phyloP scores from a whole-genome alignment of 225 moss, liverwort and hornwort species.

The Takakia lepidozioides region DNA sequence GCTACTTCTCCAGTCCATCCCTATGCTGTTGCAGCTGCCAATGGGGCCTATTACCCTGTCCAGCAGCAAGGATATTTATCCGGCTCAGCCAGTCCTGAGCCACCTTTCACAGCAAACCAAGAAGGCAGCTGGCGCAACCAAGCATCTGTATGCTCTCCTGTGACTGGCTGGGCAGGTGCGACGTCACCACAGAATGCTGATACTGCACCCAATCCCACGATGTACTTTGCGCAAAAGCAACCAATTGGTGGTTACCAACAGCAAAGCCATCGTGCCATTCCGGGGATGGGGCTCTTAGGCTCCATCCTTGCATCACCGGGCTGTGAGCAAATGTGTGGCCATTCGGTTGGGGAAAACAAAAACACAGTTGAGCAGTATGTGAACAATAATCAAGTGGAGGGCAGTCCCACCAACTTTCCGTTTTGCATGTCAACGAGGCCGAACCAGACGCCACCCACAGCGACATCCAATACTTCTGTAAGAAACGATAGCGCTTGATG shows the following conservation, averaged over 20 bases:
- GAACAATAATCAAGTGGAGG: conserved; percentile 25
- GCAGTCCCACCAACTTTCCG: conserved; percentile 41
- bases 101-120: conserved; percentile 17
- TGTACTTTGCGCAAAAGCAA: conserved; percentile 23
- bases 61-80: conserved; percentile 22
- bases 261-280: conserved; percentile 22
- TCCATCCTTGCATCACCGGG: conserved; percentile 24
- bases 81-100: conserved; percentile 13
- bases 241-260: conserved; percentile 15
- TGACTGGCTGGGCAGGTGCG: conserved; percentile 9
- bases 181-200: conserved; percentile 8
- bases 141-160: background rate
- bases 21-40: conserved; percentile 12
- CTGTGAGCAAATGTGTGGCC: conserved; percentile 32
- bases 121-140: conserved; percentile 23
- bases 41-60: conserved; percentile 20
- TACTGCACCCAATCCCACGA: conserved; percentile 4
- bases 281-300: conserved; percentile 17
- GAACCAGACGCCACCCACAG: conserved; percentile 3
- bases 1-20: conserved; percentile 18
- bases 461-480: conserved; percentile 9
- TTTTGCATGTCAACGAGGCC: conserved; percentile 17
- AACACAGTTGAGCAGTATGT: conserved; percentile 15
- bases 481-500: no score
- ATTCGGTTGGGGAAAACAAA: conserved; percentile 33